Evolutionary conservation across 2,329 filamentous ascomycete genomes (phyloP), one percentile per base, ranked within the genome.

Genomic region (Ascochyta viciae-villosae): DNA sequence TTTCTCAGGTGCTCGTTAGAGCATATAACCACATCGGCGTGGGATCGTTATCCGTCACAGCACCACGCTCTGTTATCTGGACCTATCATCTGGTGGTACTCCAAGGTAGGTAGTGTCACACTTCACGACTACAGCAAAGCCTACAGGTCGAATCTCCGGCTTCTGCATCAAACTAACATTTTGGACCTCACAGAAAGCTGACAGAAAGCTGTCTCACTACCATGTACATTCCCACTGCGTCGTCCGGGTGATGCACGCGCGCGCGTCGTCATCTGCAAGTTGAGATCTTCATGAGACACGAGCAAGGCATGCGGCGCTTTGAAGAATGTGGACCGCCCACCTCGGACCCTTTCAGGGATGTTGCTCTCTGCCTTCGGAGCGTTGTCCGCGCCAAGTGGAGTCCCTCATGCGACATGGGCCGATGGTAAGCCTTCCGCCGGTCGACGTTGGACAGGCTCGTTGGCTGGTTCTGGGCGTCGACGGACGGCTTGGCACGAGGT

Each of bases 211-310:
- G 19, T 19, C 19, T 19, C 19, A 19, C 19, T 19, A 19, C 19
- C 19, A 19, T 19, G 19, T 19, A 19, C 9, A 7, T 27, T 22
- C 8, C 8, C 29, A 26, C 15, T 22, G 50, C 22, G 22, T 52
- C 37, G 49, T 39, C 49, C 26, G 10, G 34, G 49, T 33, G 35
- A 51, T 40, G 13, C 29, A 37, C 34, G 29, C n/a, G 10, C n/a
- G 35, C 10, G 50, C 50, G 42, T 52, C 50, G 50, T 46, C 50
- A 46, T 46, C 42, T 40, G 42, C 41, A 46, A 46, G 40, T 46
- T 41, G 50, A 46, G 35, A 52, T 52, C 50, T 46, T 52, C 50
- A 46, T 26, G 41, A 46, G 50, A 51, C 33, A 44, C 22, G 49
- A 51, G 23, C 39, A 44, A 44, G 41, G 41, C 26, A 45, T 39